phyloP scores from a whole-genome alignment of 2,329 filamentous ascomycete genomes.

The Mariannaea sp. region DNA sequence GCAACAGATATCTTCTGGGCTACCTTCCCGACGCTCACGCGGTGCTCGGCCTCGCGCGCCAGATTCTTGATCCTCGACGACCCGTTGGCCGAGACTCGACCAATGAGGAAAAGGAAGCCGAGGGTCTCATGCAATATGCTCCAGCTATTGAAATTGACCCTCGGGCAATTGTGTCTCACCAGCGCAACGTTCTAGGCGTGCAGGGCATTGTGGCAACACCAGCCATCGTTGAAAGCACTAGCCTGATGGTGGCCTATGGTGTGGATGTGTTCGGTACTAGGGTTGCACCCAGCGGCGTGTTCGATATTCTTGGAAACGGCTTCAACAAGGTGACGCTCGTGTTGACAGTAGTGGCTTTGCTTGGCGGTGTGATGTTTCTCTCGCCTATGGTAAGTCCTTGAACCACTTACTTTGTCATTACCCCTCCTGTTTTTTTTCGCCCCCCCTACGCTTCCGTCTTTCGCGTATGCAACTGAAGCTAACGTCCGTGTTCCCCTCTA shows the following conservation, averaged over 20 bases:
- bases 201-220: slow-evolving; percentile 74
- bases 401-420: background rate
- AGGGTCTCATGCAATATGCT: slow-evolving; percentile 78
- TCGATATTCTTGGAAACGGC: slow-evolving; percentile 90
- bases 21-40: slow-evolving; percentile 74
- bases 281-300: slow-evolving; percentile 83
- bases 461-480: slow-evolving; percentile 32
- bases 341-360: slow-evolving; percentile 79
- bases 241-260: slow-evolving; percentile 85
- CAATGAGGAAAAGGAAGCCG: slow-evolving; percentile 73
- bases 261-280: slow-evolving; percentile 87
- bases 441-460: too few relatives aligned
- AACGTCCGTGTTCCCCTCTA: slow-evolving; percentile 40
- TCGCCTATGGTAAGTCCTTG: slow-evolving; percentile 78
- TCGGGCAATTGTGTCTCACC: slow-evolving; percentile 78
- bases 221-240: slow-evolving; percentile 88
- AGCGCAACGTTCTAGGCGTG: slow-evolving; percentile 79
- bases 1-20: slow-evolving; percentile 79
- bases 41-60: slow-evolving; percentile 79
- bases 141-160: slow-evolving; percentile 84
- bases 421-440: slow-evolving; percentile 1
- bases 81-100: slow-evolving; percentile 85
- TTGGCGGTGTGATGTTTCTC: slow-evolving; percentile 75
- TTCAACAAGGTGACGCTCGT: slow-evolving; percentile 91
- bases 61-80: slow-evolving; percentile 81